Base-by-base conservation (phyloP, 2,329 filamentous ascomycete genomes). In the Tolypocladium pustulatum region DNA sequence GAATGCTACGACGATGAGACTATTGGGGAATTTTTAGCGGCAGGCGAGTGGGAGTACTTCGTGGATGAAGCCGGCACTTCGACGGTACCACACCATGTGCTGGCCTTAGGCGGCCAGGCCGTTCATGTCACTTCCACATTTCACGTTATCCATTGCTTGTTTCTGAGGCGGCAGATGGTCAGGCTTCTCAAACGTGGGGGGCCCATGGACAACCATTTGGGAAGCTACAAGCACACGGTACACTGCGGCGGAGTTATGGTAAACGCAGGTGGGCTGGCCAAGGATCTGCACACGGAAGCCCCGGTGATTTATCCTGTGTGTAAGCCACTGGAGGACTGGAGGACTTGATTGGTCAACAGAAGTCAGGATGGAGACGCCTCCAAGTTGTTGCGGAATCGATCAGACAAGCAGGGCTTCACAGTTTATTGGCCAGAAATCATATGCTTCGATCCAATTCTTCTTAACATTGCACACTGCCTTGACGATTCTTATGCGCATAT, bases 1-100 rank as follows among this genome's bases (percentile, higher is more conserved):
- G 57, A 49, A 20, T 59, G 57, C 57, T 59, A 55, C 54, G 57
- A 59, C 37, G 20, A 52, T 15, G n/a, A 43, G 40, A 59, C 57
- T 25, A 43, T 59, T n/a, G 22, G 25, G 6, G 57, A 59, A 37
- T 59, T 59, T 32, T 54, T 56, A 17, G 53, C 53, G 22, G 54
- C 54, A 4, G 34, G 52, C 22, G 22, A 32, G 22, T 59, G 57
- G 57, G 30, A 59, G 41, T 59, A 51, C 46, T 59, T 51, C 22
- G 41, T 32, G 7, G 57, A 59, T 32, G 57, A 59, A 25, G 27
- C 25, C 17, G 54, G 57, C 54, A 53, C 34, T 6, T 22, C n/a
- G 32, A 30, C 20, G 1, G 54, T 59, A 12, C 34, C 34, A 22
- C 40, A 53, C 34, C 34, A 56, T 10, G 38, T 52, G 32, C 41